Evolutionary conservation across 2,329 filamentous ascomycete genomes (phyloP), one percentile per base, ranked within the genome.

Genomic region (Aureobasidium sp.): DNA sequence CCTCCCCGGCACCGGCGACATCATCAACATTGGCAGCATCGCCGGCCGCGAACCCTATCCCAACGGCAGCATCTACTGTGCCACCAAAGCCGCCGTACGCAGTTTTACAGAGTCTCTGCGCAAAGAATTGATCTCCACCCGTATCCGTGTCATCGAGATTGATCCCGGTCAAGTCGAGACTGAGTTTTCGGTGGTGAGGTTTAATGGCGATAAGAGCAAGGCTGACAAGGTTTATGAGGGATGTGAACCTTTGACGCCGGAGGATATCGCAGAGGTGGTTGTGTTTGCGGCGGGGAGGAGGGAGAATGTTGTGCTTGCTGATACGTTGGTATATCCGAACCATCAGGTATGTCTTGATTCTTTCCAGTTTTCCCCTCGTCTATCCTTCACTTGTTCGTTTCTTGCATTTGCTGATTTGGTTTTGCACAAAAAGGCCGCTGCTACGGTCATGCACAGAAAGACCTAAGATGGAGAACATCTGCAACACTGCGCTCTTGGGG

Each of bases 121-220:
- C 67, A 90, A 86, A 73, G 92, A 97, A 77, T 81, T 95, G 63
- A 87, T 97, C 67, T 81, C 88, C 7, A 90, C 87, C 19, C 81
- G 89, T 61, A 90, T 96, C 65, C 80, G 92, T 61, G 81, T 96
- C 64, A 96, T 96, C 65, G 89, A 91, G 74, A 82, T 97, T 69
- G 92, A 96, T 70, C 92, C 92, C 0, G 92, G 92, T 29, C 91
- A 96, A 77, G 91, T 96, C 50, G 91, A 96, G 81, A 96, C 92
- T 48, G 90, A 97, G 73, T 96, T 97, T 76, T 93, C 89, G 2
- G 80, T 96, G 19, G 89, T 96, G 45, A 82, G 92, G 64, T 96
- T 94, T 74, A 86, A 90, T 65, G 92, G 92, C 5, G 92, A 97
- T 74, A 92, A 92, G 79, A 73, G 81, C 64, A 96, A 96, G 80